Evolutionary conservation across 768 basidiomycete genomes (phyloP).

Genomic region (Suillus discolor): DNA sequence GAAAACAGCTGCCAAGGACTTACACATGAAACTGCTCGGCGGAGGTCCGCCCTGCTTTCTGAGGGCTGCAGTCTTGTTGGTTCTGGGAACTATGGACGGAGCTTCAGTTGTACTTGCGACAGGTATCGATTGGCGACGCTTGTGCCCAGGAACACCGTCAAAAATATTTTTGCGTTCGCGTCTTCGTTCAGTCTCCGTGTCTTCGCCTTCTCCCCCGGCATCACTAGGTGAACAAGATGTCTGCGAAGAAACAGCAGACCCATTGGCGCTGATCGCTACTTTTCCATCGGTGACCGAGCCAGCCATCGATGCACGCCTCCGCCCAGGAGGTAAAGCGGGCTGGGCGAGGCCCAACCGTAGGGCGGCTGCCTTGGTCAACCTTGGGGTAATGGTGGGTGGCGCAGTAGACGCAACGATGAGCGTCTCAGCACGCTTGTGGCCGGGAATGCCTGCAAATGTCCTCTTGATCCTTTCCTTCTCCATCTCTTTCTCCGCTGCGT

Average conservation of each 20-base stretch:
- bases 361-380: constrained; percentile 77
- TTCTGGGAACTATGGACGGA: constrained; percentile 45
- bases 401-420: constrained; percentile 77
- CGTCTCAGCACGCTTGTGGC: constrained; percentile 71
- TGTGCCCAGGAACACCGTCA: constrained; percentile 84
- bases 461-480: constrained; percentile 62
- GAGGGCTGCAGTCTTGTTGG: constrained; percentile 46
- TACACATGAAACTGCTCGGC: constrained; percentile 73
- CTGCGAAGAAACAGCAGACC: constrained; percentile 14
- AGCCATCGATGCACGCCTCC: constrained; percentile 40
- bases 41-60: constrained; percentile 51
- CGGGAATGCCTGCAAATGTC: constrained; percentile 79
- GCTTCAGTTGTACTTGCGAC: constrained; percentile 54
- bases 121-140: constrained; percentile 71
- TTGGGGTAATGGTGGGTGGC: constrained; percentile 68
- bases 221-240: constrained; percentile 5
- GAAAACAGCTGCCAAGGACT: constrained; percentile 30
- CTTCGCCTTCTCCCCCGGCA: constrained; percentile 30
- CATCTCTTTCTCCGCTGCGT: constrained; percentile 45
- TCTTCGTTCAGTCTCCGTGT: constrained; percentile 26
- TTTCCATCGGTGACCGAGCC: constrained; percentile 26
- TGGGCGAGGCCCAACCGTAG: constrained; percentile 59
- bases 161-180: constrained; percentile 51
- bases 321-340: constrained; percentile 40
- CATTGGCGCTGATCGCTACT: constrained; percentile 10